Evolutionary conservation across 345 rosid genomes (phyloP).

Genomic region (Citrus reticulata): DNA sequence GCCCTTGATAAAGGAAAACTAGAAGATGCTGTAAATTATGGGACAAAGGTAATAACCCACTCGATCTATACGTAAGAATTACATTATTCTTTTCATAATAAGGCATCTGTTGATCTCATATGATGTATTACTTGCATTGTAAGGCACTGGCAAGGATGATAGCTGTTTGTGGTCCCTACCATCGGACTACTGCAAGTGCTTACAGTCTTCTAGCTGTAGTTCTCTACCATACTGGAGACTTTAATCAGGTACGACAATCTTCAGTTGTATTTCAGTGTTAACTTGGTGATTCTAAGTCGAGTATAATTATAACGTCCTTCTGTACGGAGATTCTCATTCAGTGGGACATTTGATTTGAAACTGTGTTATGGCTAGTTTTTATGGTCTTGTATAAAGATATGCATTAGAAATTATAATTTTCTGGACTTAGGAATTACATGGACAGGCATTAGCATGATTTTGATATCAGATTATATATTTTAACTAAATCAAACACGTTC

Average conservation of each 20-base stretch:
- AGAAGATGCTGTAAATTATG: conserved; percentile 68
- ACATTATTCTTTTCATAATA: background rate
- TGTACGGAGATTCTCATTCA: background rate
- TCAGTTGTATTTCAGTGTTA: background rate
- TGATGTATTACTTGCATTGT: conserved; percentile 16
- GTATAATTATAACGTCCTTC: background rate
- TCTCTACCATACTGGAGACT: conserved; percentile 89
- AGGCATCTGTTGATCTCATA: conserved; percentile 13
- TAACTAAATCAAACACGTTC: background rate
- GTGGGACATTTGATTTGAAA: background rate
- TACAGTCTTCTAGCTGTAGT: conserved; percentile 93
- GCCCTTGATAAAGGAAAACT: conserved; percentile 94
- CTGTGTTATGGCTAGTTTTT: background rate
- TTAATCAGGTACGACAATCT: conserved; percentile 63
- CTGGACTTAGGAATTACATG: background rate
- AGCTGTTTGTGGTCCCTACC: conserved; percentile 89
- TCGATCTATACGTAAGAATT: background rate
- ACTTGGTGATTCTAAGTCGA: background rate
- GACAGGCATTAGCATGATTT: background rate
- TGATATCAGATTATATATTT: background rate
- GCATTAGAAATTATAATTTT: background rate
- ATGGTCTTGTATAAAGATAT: background rate
- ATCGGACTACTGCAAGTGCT: conserved; percentile 82
- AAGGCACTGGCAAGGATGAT: conserved; percentile 83
- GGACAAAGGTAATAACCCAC: conserved; percentile 57